Percentiles rank a stretch among this genome's conserved stretches.
phyloP scores from a whole-genome alignment of 2,329 filamentous ascomycete genomes.

The Alternaria burnsii region DNA sequence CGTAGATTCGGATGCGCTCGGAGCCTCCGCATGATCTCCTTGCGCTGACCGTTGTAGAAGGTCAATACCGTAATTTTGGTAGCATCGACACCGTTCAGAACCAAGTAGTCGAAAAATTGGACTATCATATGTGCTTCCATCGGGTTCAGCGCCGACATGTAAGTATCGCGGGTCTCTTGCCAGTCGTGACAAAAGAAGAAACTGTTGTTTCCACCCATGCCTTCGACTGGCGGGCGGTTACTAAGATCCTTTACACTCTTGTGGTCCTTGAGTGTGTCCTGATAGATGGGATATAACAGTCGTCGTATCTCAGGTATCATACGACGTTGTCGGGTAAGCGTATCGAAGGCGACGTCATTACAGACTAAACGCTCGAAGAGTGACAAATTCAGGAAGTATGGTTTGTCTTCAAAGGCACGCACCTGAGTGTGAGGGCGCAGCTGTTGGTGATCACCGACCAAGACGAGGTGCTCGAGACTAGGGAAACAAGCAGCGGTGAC shows the following conservation, averaged over 20 bases:
- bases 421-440: constrained; percentile 74
- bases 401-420: constrained; percentile 64
- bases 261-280: constrained; percentile 65
- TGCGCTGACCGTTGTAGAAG: constrained; percentile 87
- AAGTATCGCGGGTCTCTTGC: constrained; percentile 69
- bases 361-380: constrained; percentile 82
- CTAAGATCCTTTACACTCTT: constrained; percentile 57
- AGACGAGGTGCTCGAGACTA: constrained; percentile 69
- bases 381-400: constrained; percentile 75
- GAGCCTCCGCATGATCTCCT: constrained; percentile 65
- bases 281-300: constrained; percentile 69
- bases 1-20: constrained; percentile 54
- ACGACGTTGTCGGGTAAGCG: constrained; percentile 73
- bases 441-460: constrained; percentile 84
- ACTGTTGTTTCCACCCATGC: constrained; percentile 68
- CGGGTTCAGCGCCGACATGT: constrained; percentile 73
- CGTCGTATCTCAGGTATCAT: constrained; percentile 75
- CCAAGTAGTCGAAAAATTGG: constrained; percentile 74
- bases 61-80: constrained; percentile 80
- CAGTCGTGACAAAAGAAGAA: constrained; percentile 73
- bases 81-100: constrained; percentile 69
- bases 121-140: constrained; percentile 80
- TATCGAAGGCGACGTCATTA: constrained; percentile 69
- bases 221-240: constrained; percentile 63
- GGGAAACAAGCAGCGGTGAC: constrained; percentile 68